phyloP scores from a whole-genome alignment of 2,329 filamentous ascomycete genomes.

The Coleophoma cylindrospora region DNA sequence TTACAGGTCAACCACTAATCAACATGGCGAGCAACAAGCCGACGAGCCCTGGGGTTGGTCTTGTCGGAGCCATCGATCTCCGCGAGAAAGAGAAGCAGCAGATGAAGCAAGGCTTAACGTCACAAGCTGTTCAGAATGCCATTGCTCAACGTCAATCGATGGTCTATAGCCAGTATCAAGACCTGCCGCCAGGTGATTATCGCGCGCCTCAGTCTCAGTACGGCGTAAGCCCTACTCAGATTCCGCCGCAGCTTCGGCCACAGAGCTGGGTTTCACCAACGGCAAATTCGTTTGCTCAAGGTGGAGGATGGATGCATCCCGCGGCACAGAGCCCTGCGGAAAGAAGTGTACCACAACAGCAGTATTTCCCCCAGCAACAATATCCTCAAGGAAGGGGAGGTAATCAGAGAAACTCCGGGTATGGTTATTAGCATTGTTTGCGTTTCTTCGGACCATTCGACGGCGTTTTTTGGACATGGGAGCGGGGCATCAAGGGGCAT shows the following conservation, averaged over 20 bases:
- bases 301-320: slow-evolving; percentile 29
- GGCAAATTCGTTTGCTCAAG: slow-evolving; percentile 26
- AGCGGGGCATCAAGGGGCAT: no score
- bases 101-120: slow-evolving; percentile 64
- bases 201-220: slow-evolving; percentile 17
- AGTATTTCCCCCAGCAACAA: slow-evolving; percentile 7
- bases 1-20: slow-evolving; percentile 73
- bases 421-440: background rate
- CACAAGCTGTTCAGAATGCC: slow-evolving; percentile 67
- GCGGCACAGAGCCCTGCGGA: background rate
- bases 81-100: slow-evolving; percentile 74
- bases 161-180: slow-evolving; percentile 14
- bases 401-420: slow-evolving; percentile 2
- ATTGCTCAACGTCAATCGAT: slow-evolving; percentile 57
- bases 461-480: background rate
- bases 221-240: slow-evolving; percentile 1
- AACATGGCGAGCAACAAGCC: slow-evolving; percentile 39
- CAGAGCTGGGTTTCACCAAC: slow-evolving; percentile 24
- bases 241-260: slow-evolving; percentile 16
- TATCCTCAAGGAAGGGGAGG: slow-evolving; percentile 6
- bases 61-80: slow-evolving; percentile 75
- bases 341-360: slow-evolving; percentile 1
- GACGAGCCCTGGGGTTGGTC: slow-evolving; percentile 49
- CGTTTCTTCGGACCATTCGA: background rate
- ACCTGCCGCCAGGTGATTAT: slow-evolving; percentile 12